Evolutionary conservation across 129 eudicot genomes (phyloP).

Genomic region (Tanacetum coccineum): DNA sequence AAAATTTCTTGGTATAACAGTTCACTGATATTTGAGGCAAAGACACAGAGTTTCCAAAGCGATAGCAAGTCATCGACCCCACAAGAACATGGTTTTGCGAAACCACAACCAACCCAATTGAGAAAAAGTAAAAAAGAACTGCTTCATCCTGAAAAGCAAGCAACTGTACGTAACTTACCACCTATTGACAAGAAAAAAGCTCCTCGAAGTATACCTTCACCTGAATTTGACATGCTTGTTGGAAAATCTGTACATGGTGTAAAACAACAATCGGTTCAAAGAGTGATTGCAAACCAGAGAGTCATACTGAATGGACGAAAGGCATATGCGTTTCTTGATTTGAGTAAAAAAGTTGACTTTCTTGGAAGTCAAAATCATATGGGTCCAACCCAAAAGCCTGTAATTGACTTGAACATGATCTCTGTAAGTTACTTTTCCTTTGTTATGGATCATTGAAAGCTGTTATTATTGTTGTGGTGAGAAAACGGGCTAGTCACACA

Average conservation of each 20-base stretch:
- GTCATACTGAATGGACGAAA: slow-evolving; percentile 30
- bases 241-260: slow-evolving; percentile 3
- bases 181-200: slow-evolving; percentile 35
- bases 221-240: slow-evolving; percentile 19
- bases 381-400: slow-evolving; percentile 39
- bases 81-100: slow-evolving; percentile 29
- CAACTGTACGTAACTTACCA: slow-evolving; percentile 26
- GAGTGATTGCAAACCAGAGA: slow-evolving; percentile 30
- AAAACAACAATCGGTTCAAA: slow-evolving; percentile 27
- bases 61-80: slow-evolving; percentile 31
- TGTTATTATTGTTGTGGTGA: neutral
- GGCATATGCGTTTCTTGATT: slow-evolving; percentile 30
- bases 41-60: slow-evolving; percentile 36
- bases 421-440: slow-evolving; percentile 32
- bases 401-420: slow-evolving; percentile 62
- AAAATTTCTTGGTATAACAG: neutral
- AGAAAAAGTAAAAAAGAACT: slow-evolving; percentile 20
- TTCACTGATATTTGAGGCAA: slow-evolving; percentile 49
- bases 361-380: slow-evolving; percentile 30
- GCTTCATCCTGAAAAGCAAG: slow-evolving; percentile 26
- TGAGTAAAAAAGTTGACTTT: slow-evolving; percentile 25
- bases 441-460: neutral
- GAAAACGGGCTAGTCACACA: neutral
- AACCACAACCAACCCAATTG: slow-evolving; percentile 13
- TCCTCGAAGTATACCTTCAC: slow-evolving; percentile 6